Evolutionary conservation across 345 rosid species (phyloP).

Genomic region (Populus pruinosa): DNA sequence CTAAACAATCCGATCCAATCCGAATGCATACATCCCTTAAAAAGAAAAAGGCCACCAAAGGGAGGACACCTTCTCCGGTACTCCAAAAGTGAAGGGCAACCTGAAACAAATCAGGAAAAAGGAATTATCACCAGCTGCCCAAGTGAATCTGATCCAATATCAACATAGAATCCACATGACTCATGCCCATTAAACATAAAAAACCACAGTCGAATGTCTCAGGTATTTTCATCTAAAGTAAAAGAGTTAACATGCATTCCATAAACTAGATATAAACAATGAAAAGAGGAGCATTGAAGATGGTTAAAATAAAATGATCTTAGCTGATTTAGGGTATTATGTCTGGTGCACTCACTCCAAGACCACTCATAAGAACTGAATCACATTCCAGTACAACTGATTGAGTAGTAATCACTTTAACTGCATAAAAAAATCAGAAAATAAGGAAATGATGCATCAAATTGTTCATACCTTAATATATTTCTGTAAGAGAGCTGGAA

Average conservation of each 20-base stretch:
- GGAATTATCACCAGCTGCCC: background rate
- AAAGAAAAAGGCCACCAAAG: conserved; percentile 80
- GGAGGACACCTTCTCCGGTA: conserved; percentile 77
- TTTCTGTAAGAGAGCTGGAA: conserved; percentile 80
- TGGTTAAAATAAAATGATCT: background rate
- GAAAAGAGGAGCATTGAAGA: background rate
- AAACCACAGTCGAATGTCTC: background rate
- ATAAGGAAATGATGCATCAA: background rate
- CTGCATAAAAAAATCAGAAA: background rate
- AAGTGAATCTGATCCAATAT: background rate
- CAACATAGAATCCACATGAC: background rate
- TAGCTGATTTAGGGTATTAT: background rate
- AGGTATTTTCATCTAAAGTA: background rate
- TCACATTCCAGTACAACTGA: background rate
- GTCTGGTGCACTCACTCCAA: background rate
- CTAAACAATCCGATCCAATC: conserved; percentile 72
- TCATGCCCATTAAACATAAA: background rate
- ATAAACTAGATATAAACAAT: background rate
- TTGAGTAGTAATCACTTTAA: background rate
- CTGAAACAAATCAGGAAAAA: conserved; percentile 33
- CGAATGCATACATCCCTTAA: conserved; percentile 80
- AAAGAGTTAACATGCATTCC: background rate
- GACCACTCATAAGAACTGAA: background rate
- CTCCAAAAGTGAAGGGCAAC: conserved; percentile 96
- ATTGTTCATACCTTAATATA: conserved; percentile 62